Evolutionary conservation across 2,329 filamentous ascomycete genomes (phyloP).

Genomic region (Claviceps maximensis): DNA sequence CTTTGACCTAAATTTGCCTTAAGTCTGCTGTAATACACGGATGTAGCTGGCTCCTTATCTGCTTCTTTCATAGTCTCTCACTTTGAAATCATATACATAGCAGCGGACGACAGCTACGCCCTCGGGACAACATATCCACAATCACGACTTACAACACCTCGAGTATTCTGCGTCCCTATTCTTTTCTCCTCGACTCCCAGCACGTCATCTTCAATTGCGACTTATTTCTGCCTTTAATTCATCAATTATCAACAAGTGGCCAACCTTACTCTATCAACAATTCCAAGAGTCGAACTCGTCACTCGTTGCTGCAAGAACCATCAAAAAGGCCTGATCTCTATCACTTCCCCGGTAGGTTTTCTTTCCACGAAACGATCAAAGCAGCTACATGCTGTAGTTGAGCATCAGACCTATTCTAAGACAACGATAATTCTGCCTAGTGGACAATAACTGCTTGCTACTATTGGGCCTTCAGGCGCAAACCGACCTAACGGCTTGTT

Average conservation of each 20-base stretch:
- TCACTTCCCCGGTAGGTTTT: background rate
- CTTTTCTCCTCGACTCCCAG: background rate
- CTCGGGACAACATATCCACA: background rate
- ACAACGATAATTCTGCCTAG: background rate
- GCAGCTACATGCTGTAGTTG: background rate
- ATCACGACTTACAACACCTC: background rate
- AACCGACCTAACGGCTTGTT: background rate
- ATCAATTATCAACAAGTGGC: background rate
- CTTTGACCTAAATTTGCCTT: background rate
- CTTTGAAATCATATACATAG: background rate
- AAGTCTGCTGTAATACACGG: slow-evolving; percentile 2
- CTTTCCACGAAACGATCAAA: background rate
- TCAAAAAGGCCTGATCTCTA: background rate
- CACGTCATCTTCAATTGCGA: background rate
- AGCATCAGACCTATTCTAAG: background rate
- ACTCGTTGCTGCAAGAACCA: background rate
- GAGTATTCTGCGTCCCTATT: background rate
- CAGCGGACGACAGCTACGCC: background rate
- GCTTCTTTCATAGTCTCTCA: background rate
- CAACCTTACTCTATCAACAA: background rate
- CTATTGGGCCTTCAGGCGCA: slow-evolving; percentile 5
- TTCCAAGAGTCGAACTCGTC: background rate
- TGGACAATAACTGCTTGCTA: background rate
- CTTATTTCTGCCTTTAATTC: background rate
- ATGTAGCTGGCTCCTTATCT: slow-evolving; percentile 3